Percentiles rank a stretch among this genome's conserved stretches.
Evolutionary conservation across 345 rosid genomes (phyloP).

Genomic region (Hibiscus syriacus): DNA sequence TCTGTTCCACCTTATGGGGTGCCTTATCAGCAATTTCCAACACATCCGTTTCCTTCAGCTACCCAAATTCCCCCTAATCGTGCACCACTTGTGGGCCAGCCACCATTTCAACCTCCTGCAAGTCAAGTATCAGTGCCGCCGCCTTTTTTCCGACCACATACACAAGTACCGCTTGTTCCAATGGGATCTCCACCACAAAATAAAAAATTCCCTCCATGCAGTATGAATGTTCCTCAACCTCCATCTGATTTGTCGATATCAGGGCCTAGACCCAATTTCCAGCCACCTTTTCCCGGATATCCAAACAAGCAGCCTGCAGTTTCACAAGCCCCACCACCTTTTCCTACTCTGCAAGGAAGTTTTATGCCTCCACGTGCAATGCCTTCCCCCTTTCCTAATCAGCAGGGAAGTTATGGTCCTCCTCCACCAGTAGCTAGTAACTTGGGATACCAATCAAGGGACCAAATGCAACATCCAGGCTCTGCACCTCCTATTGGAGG

Average conservation of each 20-base stretch:
- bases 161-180: conserved; percentile 40
- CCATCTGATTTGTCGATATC: conserved; percentile 26
- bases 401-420: conserved; percentile 44
- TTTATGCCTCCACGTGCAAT: conserved; percentile 31
- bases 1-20: conserved; percentile 46
- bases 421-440: conserved; percentile 30
- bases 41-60: conserved; percentile 45
- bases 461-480: conserved; percentile 52
- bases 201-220: conserved; percentile 30
- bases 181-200: conserved; percentile 59
- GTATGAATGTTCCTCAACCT: conserved; percentile 30
- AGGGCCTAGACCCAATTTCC: conserved; percentile 40
- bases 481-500: conserved; percentile 63
- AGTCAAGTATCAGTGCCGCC: conserved; percentile 42
- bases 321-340: conserved; percentile 44
- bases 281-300: conserved; percentile 60
- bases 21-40: conserved; percentile 45
- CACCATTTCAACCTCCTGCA: conserved; percentile 42
- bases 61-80: conserved; percentile 38
- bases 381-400: conserved; percentile 45
- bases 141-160: conserved; percentile 38
- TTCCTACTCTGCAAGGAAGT: conserved; percentile 50
- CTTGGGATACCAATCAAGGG: conserved; percentile 36
- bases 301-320: conserved; percentile 36
- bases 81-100: conserved; percentile 41